Base-by-base conservation (phyloP, 2,329 filamentous ascomycete genomes). In the Colletotrichum chrysophilum region DNA sequence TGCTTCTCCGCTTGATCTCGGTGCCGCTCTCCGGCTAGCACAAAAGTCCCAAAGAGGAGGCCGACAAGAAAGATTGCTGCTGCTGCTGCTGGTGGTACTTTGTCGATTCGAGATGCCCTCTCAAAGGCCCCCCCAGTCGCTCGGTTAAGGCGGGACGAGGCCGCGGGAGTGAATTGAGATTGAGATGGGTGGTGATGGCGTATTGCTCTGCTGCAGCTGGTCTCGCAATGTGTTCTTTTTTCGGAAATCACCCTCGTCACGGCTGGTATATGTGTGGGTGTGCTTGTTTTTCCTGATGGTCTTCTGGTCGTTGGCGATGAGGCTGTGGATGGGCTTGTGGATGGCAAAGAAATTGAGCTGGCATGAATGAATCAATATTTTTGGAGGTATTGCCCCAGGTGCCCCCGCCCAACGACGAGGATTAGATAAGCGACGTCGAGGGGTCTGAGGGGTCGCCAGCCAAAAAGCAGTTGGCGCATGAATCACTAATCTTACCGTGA, bases 391-490 rank as follows among this genome's bases (percentile, higher is more conserved):
- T 52, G 69, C 62, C 64, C 65, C 43, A 38, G 18, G 26, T 52
- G 24, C 55, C 71, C 64, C 74, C 71, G 48, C 65, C 58, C 16
- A 58, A 26, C 9, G 52, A 60, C 74, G 74, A 55, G 65, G 70
- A 76, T 76, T 76, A 76, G 65, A 76, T 76, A 76, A 76, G 70
- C 74, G 58, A 75, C 48, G 38, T 48, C 34, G 56, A 13, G 21
- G 28, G 36, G 28, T 61, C n/a, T 26, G 56, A n/a, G 21, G 28
- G 36, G 28, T 61, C 18, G 21, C 32, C 16, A 48, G 30, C 21
- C 13, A 24, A 24, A n/a, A 30, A 12, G 24, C 9, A 52, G 56
- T 18, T 30, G 32, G 52, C 70, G 73, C 73, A 75, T 75, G 61
- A 75, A 75, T 75, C 73, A 36, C 64, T 58, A 75, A 75, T 73